Evolutionary conservation across 192 early-diverging fungal genomes (phyloP).

Genomic region (Haplosporangium gracile): DNA sequence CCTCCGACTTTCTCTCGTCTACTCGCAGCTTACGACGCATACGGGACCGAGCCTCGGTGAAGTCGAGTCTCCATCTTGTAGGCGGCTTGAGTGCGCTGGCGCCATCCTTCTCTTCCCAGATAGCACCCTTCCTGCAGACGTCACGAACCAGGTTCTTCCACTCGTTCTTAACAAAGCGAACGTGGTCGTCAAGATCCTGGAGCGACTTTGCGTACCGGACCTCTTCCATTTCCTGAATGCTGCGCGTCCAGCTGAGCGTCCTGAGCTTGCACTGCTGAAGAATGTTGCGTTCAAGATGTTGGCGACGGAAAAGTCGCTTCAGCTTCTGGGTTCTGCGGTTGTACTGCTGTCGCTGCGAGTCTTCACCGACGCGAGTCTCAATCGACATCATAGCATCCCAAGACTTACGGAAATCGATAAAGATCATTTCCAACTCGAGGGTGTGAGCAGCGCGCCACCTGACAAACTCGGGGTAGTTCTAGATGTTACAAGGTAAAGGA

Average conservation of each 20-base stretch:
- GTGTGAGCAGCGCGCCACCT: constrained; percentile 68
- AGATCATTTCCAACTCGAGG: constrained; percentile 66
- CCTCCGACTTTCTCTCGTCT: constrained; percentile 48
- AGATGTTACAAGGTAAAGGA: not conserved
- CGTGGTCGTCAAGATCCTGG: constrained; percentile 71
- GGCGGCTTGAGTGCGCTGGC: constrained; percentile 24
- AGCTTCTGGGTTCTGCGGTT: constrained; percentile 65
- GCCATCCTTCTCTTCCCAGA: constrained; percentile 67
- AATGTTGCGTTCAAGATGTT: constrained; percentile 59
- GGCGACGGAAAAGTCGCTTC: constrained; percentile 62
- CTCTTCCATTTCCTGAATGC: constrained; percentile 72
- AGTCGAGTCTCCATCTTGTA: constrained; percentile 68
- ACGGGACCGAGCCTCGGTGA: constrained; percentile 66
- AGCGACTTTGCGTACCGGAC: constrained; percentile 66
- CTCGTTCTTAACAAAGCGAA: constrained; percentile 70
- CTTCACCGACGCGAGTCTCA: constrained; percentile 66
- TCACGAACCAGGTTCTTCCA: constrained; percentile 69
- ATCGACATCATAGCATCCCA: constrained; percentile 70
- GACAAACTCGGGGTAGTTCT: constrained; percentile 70
- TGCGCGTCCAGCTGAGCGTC: constrained; percentile 65
- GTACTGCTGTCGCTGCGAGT: constrained; percentile 61
- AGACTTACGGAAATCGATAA: constrained; percentile 65
- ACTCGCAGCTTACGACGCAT: constrained; percentile 53
- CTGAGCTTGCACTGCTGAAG: constrained; percentile 65
- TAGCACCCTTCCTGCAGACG: constrained; percentile 69